These are phyloP conservation scores for Neckera pumila DNA, from an alignment of 225 moss, liverwort and hornwort species.

Conservation along the genomic window DNA sequence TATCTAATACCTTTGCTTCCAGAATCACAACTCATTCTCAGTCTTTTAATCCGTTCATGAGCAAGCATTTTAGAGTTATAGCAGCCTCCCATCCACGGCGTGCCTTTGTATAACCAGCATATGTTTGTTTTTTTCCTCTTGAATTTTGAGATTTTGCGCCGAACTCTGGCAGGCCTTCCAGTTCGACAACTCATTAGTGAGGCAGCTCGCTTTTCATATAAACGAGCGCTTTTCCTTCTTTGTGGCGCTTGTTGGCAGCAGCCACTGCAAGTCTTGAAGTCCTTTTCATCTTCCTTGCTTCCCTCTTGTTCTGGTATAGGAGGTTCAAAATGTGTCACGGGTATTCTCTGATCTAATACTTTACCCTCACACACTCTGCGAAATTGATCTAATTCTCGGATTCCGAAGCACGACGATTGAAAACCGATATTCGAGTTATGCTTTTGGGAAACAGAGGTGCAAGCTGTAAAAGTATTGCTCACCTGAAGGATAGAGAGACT, in stretches of 20 bases:
- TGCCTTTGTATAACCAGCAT: constrained; percentile 42
- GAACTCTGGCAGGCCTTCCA: background rate
- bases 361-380: background rate
- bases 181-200: constrained; percentile 28
- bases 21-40: background rate
- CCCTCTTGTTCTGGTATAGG: constrained; percentile 5
- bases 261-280: constrained; percentile 12
- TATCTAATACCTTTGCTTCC: constrained; percentile 12
- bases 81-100: constrained; percentile 36
- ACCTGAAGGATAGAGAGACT: constrained; percentile 41
- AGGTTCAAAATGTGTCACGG: background rate
- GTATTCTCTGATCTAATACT: background rate
- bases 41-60: constrained; percentile 2
- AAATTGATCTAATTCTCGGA: background rate
- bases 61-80: constrained; percentile 9
- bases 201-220: constrained; percentile 27
- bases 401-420: background rate
- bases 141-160: constrained; percentile 19
- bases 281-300: constrained; percentile 5
- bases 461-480: background rate
- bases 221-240: constrained; percentile 25
- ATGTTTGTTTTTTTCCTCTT: constrained; percentile 34
- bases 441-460: background rate
- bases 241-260: constrained; percentile 12
- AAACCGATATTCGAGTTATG: background rate